Percentiles rank a stretch among this genome's conserved stretches.
phyloP scores from a whole-genome alignment of 306 rosid genomes.

The Quercus robur region DNA sequence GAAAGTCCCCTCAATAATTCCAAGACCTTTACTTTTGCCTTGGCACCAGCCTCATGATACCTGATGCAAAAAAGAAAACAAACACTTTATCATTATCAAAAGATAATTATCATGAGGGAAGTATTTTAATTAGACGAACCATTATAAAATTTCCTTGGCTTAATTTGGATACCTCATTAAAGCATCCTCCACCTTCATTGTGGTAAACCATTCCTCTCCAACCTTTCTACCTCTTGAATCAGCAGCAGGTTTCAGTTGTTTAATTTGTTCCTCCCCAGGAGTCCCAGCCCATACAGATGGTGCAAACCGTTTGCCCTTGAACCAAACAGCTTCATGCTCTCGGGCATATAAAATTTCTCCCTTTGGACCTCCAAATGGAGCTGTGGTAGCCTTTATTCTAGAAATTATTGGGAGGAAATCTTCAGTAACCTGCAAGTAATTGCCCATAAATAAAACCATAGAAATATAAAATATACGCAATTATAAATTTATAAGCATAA shows the following conservation, averaged over 20 bases:
- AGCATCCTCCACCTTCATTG: conserved; percentile 80
- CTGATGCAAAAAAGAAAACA: conserved; percentile 35
- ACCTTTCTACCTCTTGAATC: conserved; percentile 95
- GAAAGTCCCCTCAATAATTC: conserved; percentile 81
- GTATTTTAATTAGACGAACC: conserved; percentile 1
- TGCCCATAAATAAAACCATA: conserved; percentile 12
- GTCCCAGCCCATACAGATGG: conserved; percentile 76
- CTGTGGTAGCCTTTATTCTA: conserved; percentile 71
- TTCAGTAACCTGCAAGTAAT: conserved; percentile 62
- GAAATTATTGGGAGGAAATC: conserved; percentile 77
- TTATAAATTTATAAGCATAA: conserved; percentile 7
- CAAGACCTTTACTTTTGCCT: conserved; percentile 71
- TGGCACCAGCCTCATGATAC: conserved; percentile 77
- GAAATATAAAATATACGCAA: not conserved
- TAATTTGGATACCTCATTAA: conserved; percentile 53
- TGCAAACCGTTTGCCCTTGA: conserved; percentile 78
- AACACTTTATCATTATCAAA: conserved; percentile 2
- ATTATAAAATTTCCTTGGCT: not conserved
- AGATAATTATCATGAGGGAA: not conserved
- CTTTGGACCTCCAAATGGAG: conserved; percentile 87
- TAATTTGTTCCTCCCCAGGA: conserved; percentile 87
- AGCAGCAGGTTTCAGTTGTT: conserved; percentile 76
- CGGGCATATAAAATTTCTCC: conserved; percentile 86
- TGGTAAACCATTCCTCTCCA: conserved; percentile 95
- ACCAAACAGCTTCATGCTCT: conserved; percentile 96